Evolutionary conservation across 139 green algal genomes (phyloP).

Genomic region (Coelastrella sp.): DNA sequence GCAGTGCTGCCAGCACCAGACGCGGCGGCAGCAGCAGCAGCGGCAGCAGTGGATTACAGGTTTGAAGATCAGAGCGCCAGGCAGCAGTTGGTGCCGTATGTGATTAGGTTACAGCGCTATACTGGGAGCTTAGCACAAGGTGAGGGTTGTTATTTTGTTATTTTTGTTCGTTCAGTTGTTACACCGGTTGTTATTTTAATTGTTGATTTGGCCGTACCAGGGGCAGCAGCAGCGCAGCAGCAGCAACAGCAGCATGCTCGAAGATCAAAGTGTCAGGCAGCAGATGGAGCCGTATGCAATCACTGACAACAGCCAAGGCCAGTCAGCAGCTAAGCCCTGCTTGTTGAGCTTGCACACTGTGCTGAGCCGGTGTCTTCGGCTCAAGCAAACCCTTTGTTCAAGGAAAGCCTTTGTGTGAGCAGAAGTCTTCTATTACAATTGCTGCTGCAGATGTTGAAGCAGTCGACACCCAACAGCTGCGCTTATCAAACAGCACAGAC

Average conservation of each 20-base stretch:
- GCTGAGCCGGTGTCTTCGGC: too few relatives aligned
- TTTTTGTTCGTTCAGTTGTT: neutral
- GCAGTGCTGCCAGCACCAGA: too few relatives aligned
- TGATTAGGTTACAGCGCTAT: slow-evolving; percentile 16
- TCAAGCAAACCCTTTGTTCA: too few relatives aligned
- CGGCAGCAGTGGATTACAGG: too few relatives aligned
- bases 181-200: neutral
- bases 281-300: too few relatives aligned
- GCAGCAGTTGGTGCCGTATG: neutral
- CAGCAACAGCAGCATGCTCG: too few relatives aligned
- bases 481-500: slow-evolving; percentile 27
- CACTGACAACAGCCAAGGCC: too few relatives aligned
- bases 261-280: too few relatives aligned
- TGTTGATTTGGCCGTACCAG: neutral
- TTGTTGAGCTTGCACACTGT: too few relatives aligned
- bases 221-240: neutral
- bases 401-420: too few relatives aligned
- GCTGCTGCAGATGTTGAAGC: slow-evolving; percentile 20
- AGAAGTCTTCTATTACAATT: neutral
- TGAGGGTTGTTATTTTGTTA: neutral
- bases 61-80: neutral
- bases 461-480: slow-evolving; percentile 27
- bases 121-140: neutral
- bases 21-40: too few relatives aligned
- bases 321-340: too few relatives aligned